A percentile compares a stretch with the other conserved stretches of the same genome.
Evolutionary conservation across 805 yeast genomes (phyloP).

Genomic region (Sugiyamaella marilandica): DNA sequence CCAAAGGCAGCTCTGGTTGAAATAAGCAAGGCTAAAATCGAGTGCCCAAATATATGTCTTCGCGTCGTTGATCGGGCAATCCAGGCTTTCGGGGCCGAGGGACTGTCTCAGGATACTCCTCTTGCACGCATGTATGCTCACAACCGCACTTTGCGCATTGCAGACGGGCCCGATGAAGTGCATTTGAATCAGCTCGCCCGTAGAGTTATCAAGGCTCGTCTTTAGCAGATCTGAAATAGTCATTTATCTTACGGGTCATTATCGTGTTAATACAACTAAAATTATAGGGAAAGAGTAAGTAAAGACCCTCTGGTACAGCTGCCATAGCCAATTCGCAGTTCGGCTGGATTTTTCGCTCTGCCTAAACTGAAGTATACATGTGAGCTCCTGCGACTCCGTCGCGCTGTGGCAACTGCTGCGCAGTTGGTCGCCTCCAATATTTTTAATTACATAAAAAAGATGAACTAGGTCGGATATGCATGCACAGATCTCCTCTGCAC

Average conservation of each 20-base stretch:
- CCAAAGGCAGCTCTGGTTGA: conserved; percentile 53
- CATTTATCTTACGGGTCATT: background rate
- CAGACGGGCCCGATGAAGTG: conserved; percentile 70
- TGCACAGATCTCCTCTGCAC: too few relatives aligned
- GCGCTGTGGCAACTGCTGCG: too few relatives aligned
- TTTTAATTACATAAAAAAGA: too few relatives aligned
- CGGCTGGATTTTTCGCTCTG: too few relatives aligned
- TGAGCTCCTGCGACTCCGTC: too few relatives aligned
- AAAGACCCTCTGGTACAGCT: too few relatives aligned
- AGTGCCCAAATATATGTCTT: conserved; percentile 52
- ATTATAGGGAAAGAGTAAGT: too few relatives aligned
- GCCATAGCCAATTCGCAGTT: too few relatives aligned
- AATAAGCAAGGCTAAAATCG: conserved; percentile 60
- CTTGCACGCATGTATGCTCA: conserved; percentile 50
- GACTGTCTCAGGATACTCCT: conserved; percentile 57
- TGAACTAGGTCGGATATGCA: too few relatives aligned
- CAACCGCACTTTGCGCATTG: conserved; percentile 53
- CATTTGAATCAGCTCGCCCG: conserved; percentile 55
- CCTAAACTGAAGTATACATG: too few relatives aligned
- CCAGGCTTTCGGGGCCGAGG: conserved; percentile 62
- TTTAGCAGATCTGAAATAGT: background rate
- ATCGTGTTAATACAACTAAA: background rate
- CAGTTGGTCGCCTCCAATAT: too few relatives aligned
- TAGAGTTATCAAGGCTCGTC: conserved; percentile 17
- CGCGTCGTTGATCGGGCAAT: conserved; percentile 56